phyloP scores from a whole-genome alignment of 495 filamentous ascomycete genomes.

The Parathielavia hyrcaniae region DNA sequence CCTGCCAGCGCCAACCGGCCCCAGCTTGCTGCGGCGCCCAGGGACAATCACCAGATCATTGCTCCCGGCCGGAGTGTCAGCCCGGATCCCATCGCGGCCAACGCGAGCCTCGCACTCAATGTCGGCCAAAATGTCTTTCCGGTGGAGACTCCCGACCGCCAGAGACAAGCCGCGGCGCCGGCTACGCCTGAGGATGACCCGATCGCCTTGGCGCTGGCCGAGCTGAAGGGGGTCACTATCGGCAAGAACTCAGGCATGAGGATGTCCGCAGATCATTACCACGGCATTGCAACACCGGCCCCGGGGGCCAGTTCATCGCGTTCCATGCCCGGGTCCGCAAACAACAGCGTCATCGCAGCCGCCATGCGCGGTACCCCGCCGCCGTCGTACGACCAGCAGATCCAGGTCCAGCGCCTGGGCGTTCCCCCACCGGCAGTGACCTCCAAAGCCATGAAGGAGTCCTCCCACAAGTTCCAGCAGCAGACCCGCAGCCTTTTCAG shows the following conservation, averaged over 20 bases:
- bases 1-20: conserved; percentile 18
- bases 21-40: conserved; percentile 22
- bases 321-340: conserved; percentile 35
- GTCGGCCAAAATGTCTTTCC: conserved; percentile 95
- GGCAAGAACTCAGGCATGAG: conserved; percentile 53
- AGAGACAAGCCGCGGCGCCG: conserved; percentile 29
- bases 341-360: conserved; percentile 40
- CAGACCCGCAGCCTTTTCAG: conserved; percentile 75
- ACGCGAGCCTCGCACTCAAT: conserved; percentile 91
- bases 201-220: conserved; percentile 85
- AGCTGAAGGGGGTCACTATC: conserved; percentile 69
- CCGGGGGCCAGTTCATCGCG: conserved; percentile 45
- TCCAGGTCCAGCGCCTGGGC: conserved; percentile 68
- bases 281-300: conserved; percentile 79
- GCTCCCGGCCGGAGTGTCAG: conserved; percentile 44
- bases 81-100: conserved; percentile 87
- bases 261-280: conserved; percentile 87
- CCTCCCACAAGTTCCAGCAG: conserved; percentile 76
- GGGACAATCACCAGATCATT: conserved; percentile 28
- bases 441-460: conserved; percentile 85
- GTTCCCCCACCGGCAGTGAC: conserved; percentile 90
- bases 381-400: conserved; percentile 74
- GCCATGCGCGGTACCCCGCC: conserved; percentile 67
- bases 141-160: conserved; percentile 72
- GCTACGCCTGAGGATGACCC: conserved; percentile 58